phyloP scores from a whole-genome alignment of 2,329 filamentous ascomycete species.

The Magnaporthiopsis incrustans region DNA sequence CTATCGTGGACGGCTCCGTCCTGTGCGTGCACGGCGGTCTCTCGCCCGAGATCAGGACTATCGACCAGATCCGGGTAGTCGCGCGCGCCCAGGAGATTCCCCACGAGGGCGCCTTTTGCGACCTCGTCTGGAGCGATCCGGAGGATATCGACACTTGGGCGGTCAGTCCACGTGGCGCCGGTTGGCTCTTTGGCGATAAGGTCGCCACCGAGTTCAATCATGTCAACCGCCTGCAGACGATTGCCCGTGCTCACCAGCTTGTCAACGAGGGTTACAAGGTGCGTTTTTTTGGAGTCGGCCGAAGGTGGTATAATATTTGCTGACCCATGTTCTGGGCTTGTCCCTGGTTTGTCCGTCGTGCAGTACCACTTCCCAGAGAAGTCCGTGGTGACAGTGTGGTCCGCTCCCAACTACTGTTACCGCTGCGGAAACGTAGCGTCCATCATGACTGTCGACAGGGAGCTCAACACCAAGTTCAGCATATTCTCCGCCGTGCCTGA shows the following conservation, averaged over 20 bases:
- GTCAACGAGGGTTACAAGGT: constrained; percentile 99
- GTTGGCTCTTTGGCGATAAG: constrained; percentile 95
- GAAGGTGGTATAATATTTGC: not conserved
- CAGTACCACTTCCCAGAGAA: constrained; percentile 91
- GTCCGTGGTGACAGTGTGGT: constrained; percentile 97
- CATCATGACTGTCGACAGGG: constrained; percentile 84
- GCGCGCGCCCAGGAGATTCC: constrained; percentile 96
- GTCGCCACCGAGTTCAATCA: constrained; percentile 97
- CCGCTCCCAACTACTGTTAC: constrained; percentile 92
- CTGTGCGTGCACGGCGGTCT: constrained; percentile 95
- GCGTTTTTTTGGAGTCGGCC: constrained; percentile 12
- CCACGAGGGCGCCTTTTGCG: constrained; percentile 96
- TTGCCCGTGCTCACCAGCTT: constrained; percentile 92
- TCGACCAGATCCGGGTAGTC: constrained; percentile 98
- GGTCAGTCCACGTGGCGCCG: constrained; percentile 87
- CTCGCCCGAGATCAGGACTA: constrained; percentile 86
- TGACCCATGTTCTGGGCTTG: constrained; percentile 14
- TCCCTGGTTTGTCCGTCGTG: not conserved
- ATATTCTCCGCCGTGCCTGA: constrained; percentile 88
- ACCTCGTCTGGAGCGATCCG: constrained; percentile 96
- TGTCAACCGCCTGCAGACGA: constrained; percentile 92
- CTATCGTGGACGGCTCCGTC: constrained; percentile 96
- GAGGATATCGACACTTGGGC: constrained; percentile 97
- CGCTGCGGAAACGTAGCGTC: constrained; percentile 94
- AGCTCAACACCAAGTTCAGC: constrained; percentile 83